phyloP scores from a whole-genome alignment of 2,329 filamentous ascomycete genomes.

The Talaromyces sp. region DNA sequence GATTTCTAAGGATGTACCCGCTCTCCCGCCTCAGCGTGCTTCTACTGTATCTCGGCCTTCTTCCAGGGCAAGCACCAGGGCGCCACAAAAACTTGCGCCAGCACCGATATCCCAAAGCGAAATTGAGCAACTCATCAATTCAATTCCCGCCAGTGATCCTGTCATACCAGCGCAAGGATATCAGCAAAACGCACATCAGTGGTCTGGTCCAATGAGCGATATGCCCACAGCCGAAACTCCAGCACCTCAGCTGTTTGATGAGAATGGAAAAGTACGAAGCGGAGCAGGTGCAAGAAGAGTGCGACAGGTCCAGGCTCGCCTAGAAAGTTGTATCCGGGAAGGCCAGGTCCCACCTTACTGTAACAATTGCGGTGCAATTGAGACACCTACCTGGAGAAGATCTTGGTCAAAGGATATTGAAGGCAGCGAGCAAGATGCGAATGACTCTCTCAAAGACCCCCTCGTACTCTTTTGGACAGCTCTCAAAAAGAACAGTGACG shows the following conservation, averaged over 20 bases:
- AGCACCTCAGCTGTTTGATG: slow-evolving; percentile 23
- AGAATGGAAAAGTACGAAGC: slow-evolving; percentile 37
- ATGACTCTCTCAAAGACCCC: slow-evolving; percentile 68
- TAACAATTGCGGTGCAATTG: slow-evolving; percentile 87
- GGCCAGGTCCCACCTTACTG: slow-evolving; percentile 87
- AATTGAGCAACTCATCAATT: slow-evolving; percentile 24
- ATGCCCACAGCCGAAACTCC: slow-evolving; percentile 37
- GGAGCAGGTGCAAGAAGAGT: slow-evolving; percentile 58
- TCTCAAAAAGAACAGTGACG: slow-evolving; percentile 57
- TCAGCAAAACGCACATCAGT: slow-evolving; percentile 40
- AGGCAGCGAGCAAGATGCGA: slow-evolving; percentile 64
- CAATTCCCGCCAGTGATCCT: slow-evolving; percentile 50
- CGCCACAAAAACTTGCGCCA: slow-evolving; percentile 33
- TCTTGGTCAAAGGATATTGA: slow-evolving; percentile 74
- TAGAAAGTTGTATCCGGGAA: slow-evolving; percentile 59
- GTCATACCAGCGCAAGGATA: slow-evolving; percentile 21
- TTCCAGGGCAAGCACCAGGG: slow-evolving; percentile 31
- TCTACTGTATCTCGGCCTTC: slow-evolving; percentile 30
- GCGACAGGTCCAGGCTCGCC: slow-evolving; percentile 56
- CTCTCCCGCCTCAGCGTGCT: slow-evolving; percentile 23
- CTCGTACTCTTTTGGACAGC: slow-evolving; percentile 70
- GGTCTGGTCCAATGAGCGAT: slow-evolving; percentile 42
- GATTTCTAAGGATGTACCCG: slow-evolving; percentile 16
- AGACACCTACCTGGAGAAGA: slow-evolving; percentile 94
- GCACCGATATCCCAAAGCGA: slow-evolving; percentile 32